Percentiles rank a stretch among this genome's conserved stretches.
phyloP scores from a whole-genome alignment of 495 filamentous ascomycete genomes.

The Jackrogersella multiformis region DNA sequence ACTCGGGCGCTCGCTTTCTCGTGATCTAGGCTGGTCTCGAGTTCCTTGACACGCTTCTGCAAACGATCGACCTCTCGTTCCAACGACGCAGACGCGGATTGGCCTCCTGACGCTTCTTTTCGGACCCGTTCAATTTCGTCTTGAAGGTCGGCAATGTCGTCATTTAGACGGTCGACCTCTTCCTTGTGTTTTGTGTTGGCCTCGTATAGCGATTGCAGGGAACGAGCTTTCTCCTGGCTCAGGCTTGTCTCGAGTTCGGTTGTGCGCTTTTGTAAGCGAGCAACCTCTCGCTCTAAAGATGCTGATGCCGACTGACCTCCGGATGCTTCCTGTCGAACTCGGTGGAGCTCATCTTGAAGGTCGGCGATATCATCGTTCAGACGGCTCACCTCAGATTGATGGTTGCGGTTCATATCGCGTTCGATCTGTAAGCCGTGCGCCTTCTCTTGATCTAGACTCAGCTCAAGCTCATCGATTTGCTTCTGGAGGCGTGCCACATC shows the following conservation, averaged over 20 bases:
- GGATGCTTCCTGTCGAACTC: constrained; percentile 52
- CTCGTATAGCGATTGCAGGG: constrained; percentile 32
- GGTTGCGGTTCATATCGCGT: constrained; percentile 61
- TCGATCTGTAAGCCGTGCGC: constrained; percentile 65
- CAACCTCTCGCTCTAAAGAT: constrained; percentile 36
- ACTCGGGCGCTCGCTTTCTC: constrained; percentile 77
- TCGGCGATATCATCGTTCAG: constrained; percentile 39
- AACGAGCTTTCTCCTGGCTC: constrained; percentile 48
- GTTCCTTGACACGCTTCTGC: constrained; percentile 36
- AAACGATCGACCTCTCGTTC: constrained; percentile 36
- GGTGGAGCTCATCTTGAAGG: constrained; percentile 53
- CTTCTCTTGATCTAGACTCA: constrained; percentile 66
- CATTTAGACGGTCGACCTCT: constrained; percentile 54
- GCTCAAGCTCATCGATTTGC: constrained; percentile 66
- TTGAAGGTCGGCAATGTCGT: constrained; percentile 73
- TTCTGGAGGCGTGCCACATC: constrained; percentile 63
- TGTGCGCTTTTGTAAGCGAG: constrained; percentile 32
- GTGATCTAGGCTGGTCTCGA: constrained; percentile 53
- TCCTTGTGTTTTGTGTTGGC: constrained; percentile 37
- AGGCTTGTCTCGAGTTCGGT: constrained; percentile 42
- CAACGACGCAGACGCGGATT: constrained; percentile 42
- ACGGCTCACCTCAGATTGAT: constrained; percentile 57
- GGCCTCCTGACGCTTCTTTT: constrained; percentile 52
- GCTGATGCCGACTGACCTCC: constrained; percentile 47
- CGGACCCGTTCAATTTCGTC: constrained; percentile 65